These are phyloP conservation scores for Periglandula ipomoeae DNA, from an alignment of 2,329 filamentous ascomycete species.

Conservation along the genomic window DNA sequence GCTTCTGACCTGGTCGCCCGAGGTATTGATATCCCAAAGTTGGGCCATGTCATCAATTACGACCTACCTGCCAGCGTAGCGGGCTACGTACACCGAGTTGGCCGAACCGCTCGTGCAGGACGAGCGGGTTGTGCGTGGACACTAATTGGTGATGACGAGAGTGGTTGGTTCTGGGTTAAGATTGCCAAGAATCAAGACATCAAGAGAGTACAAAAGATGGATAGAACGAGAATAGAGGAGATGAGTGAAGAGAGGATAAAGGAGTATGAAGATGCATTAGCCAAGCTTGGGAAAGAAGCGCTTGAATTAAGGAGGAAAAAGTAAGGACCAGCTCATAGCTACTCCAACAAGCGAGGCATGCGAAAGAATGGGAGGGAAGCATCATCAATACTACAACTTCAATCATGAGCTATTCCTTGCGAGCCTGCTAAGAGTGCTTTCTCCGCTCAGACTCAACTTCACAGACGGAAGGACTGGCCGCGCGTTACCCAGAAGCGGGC, in stretches of 20 bases:
- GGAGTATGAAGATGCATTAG: conserved; percentile 48
- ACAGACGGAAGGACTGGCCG: no score
- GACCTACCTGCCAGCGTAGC: conserved; percentile 75
- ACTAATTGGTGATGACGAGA: conserved; percentile 71
- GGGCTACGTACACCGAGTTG: conserved; percentile 85
- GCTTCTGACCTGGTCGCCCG: conserved; percentile 90
- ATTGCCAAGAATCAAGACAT: conserved; percentile 54
- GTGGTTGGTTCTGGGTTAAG: conserved; percentile 84
- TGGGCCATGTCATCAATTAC: conserved; percentile 88
- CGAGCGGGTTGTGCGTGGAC: conserved; percentile 75
- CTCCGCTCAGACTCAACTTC: no score
- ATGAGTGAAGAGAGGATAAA: conserved; percentile 38
- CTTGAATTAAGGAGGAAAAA: conserved; percentile 18
- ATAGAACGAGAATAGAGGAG: conserved; percentile 36
- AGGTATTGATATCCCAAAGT: conserved; percentile 71
- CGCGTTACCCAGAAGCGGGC: no score
- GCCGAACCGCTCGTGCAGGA: conserved; percentile 79
- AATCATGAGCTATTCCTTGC: neutral
- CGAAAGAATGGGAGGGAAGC: neutral
- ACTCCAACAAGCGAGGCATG: neutral
- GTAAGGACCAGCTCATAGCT: neutral
- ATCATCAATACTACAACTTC: neutral
- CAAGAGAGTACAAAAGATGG: conserved; percentile 34
- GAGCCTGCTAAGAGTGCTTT: no score
- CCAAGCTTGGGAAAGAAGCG: conserved; percentile 54